A percentile compares a stretch with the other conserved stretches of the same genome.
Evolutionary conservation across 768 basidiomycete species (phyloP).

Genomic region (Coprinopsis sp.): DNA sequence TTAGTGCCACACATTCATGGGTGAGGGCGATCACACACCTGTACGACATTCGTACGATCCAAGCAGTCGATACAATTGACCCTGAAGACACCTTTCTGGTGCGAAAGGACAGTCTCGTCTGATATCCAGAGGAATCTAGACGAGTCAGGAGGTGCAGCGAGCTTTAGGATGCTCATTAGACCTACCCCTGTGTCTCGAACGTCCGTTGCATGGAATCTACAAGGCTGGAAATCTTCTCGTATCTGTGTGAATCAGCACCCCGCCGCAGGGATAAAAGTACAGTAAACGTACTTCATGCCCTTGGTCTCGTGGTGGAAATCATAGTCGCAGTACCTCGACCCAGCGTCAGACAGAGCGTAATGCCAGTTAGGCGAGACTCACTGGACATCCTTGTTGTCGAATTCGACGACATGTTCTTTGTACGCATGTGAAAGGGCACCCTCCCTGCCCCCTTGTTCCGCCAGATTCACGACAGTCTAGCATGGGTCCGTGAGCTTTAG

Average conservation of each 20-base stretch:
- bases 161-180: conserved; percentile 5
- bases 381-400: conserved; percentile 52
- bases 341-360: conserved; percentile 3
- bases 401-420: conserved; percentile 57
- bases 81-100: conserved; percentile 83
- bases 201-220: conserved; percentile 63
- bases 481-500: conserved; percentile 1
- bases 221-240: conserved; percentile 86
- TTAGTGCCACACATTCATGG: conserved; percentile 6
- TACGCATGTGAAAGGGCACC: conserved; percentile 75
- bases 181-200: conserved; percentile 79
- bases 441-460: conserved; percentile 90
- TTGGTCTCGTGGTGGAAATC: conserved; percentile 93
- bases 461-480: conserved; percentile 82
- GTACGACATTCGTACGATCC: conserved; percentile 92
- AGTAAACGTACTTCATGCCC: conserved; percentile 80
- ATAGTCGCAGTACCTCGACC: conserved; percentile 66
- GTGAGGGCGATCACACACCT: conserved; percentile 40
- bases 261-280: background rate
- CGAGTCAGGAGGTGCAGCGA: conserved; percentile 2
- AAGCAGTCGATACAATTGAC: conserved; percentile 96
- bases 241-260: conserved; percentile 38
- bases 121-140: conserved; percentile 85
- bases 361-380: conserved; percentile 26
- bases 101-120: conserved; percentile 60